Base-by-base conservation (phyloP, 106 monocot species). In the Platanthera guangdongensis region DNA sequence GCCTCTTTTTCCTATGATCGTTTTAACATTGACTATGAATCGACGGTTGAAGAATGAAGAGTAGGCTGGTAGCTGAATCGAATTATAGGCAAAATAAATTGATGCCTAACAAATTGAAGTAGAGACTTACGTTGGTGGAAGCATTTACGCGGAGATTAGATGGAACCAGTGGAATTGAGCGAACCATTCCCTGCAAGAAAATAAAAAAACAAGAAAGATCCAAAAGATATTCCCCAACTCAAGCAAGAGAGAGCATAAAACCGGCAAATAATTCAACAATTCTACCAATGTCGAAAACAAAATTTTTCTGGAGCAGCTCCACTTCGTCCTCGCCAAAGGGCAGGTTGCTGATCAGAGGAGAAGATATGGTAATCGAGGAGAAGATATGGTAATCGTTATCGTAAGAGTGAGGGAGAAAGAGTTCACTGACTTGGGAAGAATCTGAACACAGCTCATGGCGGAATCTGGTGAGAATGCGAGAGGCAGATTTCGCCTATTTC, bases 401-500 rank as follows among this genome's bases (percentile, higher is more conserved):
- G 4, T 30, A 30, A 63, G 49, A 73, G 12, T 25, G 22, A 51
- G 18, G 51, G 30, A 50, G 30, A 50, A 3, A 72, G 0, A 1
- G 30, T 10, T 9, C 53, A 68, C 76, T 22, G 3, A 88, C 85
- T 72, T 80, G 11, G 77, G 72, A 32, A 85, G 76, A 39, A 18
- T 82, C 72, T 78, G 85, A 32, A 83, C 70, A 74, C 83, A 83
- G 76, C 78, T 82, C 85, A 88, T 88, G 54, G 18, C 6, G 57
- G 63, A 63, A 30, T 12, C 13, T n/a, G 25, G 45, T 3, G 6
- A 70, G 45, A 55, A 59, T 19, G 12, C 0, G 21, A 47, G 60
- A 48, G 70, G 30, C 65, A 32, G 10, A 32, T 4, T 32, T 11
- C 65, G 25, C 25, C 6, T 65, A 3, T 9, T 7, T 32, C 64